Evolutionary conservation across 176 grass and related monocot species (phyloP), one percentile per base, ranked within the genome.

Genomic region (Saccharum officinarum): DNA sequence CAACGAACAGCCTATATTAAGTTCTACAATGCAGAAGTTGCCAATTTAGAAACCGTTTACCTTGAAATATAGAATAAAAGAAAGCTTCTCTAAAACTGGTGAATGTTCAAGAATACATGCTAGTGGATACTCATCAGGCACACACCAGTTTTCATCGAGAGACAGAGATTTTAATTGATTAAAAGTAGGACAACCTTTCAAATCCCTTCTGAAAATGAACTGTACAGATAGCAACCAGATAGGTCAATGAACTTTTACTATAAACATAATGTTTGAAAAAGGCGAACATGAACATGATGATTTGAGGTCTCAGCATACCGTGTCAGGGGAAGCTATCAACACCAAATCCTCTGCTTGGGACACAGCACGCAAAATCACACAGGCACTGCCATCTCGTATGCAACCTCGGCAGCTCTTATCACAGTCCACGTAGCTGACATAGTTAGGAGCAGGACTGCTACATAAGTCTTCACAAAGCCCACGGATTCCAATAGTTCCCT

Each of bases 31-130:
- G 26, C 46, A 50, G 1, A 0, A 11, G 26, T 52, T 75, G 0
- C 15, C 7, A 25, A 6, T 75, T 34, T 10, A 10, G 15, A 34
- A 75, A 10, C 15, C 5, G 25, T 49, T 52, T 84, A 84, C 72
- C 61, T 67, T 10, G 25, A 4, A 68, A 54, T 28, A 74, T 12
- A 77, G 45, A 38, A 12, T 5, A 76, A 16, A 4, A 14, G 0
- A 2, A 50, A 85, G 34, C 16, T 30, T 17, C 61, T 76, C 82
- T 18, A 76, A 46, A 76, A 84, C n/a, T 8, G 60, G 82, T 39
- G 82, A 14, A 36, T 76, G 60, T 41, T 84, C 14, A 8, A 84
- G 82, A 84, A 84, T 41, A 28, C n/a, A 77, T 77, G 38, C 25
- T 55, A 84, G 45, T 22, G 0, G 22, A 52, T 52, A 8, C 7